A percentile compares a stretch with the other conserved stretches of the same genome.
These are phyloP conservation scores for Shiraia sp. DNA, from an alignment of 2,329 filamentous ascomycete species.

Conservation along the genomic window DNA sequence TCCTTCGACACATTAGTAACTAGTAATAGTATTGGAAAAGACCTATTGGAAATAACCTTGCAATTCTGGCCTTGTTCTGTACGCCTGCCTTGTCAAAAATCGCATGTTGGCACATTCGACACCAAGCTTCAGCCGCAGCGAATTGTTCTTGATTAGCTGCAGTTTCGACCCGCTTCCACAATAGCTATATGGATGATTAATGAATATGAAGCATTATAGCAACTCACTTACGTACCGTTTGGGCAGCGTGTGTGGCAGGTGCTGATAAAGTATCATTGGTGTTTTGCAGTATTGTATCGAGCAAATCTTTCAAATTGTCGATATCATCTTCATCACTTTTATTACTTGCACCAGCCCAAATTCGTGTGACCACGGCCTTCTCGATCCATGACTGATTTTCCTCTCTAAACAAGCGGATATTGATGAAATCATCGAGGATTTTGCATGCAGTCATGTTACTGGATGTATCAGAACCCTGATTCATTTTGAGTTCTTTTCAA, in stretches of 20 bases:
- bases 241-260: constrained; percentile 67
- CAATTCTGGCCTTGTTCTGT: constrained; percentile 68
- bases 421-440: constrained; percentile 67
- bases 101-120: constrained; percentile 66
- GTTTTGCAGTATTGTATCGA: constrained; percentile 53
- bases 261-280: constrained; percentile 57
- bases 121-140: constrained; percentile 69
- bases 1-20: constrained; percentile 56
- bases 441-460: constrained; percentile 46
- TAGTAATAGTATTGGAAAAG: no score
- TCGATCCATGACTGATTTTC: constrained; percentile 66
- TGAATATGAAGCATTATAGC: constrained; percentile 1
- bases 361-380: constrained; percentile 66
- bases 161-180: constrained; percentile 79
- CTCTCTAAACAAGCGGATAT: constrained; percentile 56
- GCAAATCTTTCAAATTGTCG: constrained; percentile 46
- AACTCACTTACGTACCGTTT: constrained; percentile 58
- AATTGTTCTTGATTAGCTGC: constrained; percentile 59
- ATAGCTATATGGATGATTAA: constrained; percentile 55
- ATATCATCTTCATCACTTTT: constrained; percentile 41
- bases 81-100: constrained; percentile 69
- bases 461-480: constrained; percentile 1
- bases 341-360: constrained; percentile 66
- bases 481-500: background rate
- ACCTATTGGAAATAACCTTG: constrained; percentile 55